A percentile compares a stretch with the other conserved stretches of the same genome.
Conservation (phyloP, 345 rosid genomes). For the Rhodamnia rubescens region DNA sequence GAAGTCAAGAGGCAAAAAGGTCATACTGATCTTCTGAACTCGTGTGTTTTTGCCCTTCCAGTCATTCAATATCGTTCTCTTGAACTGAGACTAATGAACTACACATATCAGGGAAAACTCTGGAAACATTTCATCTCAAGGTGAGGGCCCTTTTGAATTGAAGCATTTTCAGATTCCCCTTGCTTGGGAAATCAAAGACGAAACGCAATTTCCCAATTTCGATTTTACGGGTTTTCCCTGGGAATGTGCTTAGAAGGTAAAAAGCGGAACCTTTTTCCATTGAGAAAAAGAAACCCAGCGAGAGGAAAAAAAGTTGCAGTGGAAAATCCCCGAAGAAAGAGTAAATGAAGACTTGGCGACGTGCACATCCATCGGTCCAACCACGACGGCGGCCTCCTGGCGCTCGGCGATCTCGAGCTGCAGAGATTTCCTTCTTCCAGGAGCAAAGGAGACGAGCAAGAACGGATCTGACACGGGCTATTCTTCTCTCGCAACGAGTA, state of each 20-base stretch:
- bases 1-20: not conserved
- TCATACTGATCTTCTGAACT: not conserved
- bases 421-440: not conserved
- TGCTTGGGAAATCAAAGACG: not conserved
- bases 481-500: not conserved
- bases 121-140: not conserved
- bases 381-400: conserved; percentile 6
- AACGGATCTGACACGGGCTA: not conserved
- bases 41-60: not conserved
- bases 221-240: no score
- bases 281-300: not conserved
- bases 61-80: not conserved
- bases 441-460: not conserved
- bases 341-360: not conserved
- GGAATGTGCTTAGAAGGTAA: not conserved
- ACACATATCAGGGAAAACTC: not conserved
- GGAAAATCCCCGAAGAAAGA: not conserved
- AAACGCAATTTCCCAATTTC: no score
- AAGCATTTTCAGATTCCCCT: not conserved
- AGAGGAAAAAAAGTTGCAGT: not conserved
- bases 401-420: not conserved
- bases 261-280: not conserved
- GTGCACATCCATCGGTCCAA: not conserved
- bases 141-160: not conserved
- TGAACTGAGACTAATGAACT: not conserved